These are phyloP conservation scores for Barnettozyma siamensis DNA, from an alignment of 805 yeast species.

Conservation along the genomic window DNA sequence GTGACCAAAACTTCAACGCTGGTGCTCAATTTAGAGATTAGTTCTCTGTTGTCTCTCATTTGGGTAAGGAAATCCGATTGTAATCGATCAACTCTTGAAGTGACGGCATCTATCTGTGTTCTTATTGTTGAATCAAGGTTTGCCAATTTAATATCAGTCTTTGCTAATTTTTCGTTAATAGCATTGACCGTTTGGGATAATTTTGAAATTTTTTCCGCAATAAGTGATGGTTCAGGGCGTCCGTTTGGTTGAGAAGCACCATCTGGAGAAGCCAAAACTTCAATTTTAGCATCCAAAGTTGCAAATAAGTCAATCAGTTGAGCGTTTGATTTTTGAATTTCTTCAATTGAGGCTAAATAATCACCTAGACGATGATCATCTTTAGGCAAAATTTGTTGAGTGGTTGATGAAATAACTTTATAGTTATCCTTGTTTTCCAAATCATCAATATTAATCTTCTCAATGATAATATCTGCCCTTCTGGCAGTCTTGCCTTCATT, in stretches of 20 bases:
- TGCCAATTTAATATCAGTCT: conserved; percentile 7
- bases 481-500: conserved; percentile 46
- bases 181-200: conserved; percentile 1
- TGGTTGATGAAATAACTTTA: conserved; percentile 16
- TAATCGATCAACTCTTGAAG: conserved; percentile 11
- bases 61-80: conserved; percentile 19
- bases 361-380: neutral
- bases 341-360: conserved; percentile 8
- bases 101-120: conserved; percentile 2
- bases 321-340: conserved; percentile 16
- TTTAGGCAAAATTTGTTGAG: conserved; percentile 8
- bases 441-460: conserved; percentile 33
- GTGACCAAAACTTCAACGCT: conserved; percentile 17
- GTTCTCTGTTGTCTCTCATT: conserved; percentile 21
- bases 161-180: conserved; percentile 3
- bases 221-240: conserved; percentile 17
- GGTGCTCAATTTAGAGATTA: conserved; percentile 16
- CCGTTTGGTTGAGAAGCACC: conserved; percentile 10
- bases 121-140: conserved; percentile 7
- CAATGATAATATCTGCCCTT: conserved; percentile 41
- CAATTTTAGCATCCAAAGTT: conserved; percentile 15
- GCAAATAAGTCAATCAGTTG: conserved; percentile 14
- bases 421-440: conserved; percentile 27
- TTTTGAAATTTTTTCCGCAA: conserved; percentile 15
- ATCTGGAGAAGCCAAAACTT: conserved; percentile 6